Evolutionary conservation across 208 protist species (phyloP).

Genomic region (Endotrypanum monterogeii): DNA sequence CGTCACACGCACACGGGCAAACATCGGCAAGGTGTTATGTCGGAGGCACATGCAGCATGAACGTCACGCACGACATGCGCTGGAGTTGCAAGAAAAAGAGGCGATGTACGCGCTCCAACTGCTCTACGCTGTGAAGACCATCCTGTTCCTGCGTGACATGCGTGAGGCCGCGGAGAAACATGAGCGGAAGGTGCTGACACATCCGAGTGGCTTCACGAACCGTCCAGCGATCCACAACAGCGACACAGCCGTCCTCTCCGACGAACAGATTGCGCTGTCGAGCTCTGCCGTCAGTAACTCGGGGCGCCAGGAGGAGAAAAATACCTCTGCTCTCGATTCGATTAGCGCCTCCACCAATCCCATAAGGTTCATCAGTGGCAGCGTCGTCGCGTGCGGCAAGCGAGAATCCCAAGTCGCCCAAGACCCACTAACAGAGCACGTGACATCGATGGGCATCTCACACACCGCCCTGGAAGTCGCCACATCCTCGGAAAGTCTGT

Average conservation of each 20-base stretch:
- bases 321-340: not conserved
- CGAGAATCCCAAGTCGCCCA: not conserved
- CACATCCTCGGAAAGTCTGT: not conserved
- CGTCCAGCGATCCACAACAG: not conserved
- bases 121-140: conserved; percentile 22
- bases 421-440: not conserved
- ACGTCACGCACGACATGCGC: not conserved
- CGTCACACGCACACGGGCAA: not conserved
- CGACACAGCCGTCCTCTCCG: not conserved
- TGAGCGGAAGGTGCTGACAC: not conserved
- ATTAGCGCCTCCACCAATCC: not conserved
- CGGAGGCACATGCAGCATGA: conserved; percentile 6
- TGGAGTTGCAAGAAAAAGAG: not conserved
- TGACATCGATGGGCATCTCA: not conserved
- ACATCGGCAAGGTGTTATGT: not conserved
- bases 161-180: conserved; percentile 4
- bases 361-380: not conserved
- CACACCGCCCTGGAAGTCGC: not conserved
- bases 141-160: conserved; percentile 13
- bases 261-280: not conserved
- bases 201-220: not conserved
- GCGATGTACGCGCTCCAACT: conserved; percentile 11
- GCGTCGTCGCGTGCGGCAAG: not conserved
- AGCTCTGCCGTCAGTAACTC: not conserved
- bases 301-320: not conserved